These are phyloP conservation scores for Fomitiporia mediterranea DNA, from an alignment of 1,284 basidiomycete species.

Conservation along the genomic window DNA sequence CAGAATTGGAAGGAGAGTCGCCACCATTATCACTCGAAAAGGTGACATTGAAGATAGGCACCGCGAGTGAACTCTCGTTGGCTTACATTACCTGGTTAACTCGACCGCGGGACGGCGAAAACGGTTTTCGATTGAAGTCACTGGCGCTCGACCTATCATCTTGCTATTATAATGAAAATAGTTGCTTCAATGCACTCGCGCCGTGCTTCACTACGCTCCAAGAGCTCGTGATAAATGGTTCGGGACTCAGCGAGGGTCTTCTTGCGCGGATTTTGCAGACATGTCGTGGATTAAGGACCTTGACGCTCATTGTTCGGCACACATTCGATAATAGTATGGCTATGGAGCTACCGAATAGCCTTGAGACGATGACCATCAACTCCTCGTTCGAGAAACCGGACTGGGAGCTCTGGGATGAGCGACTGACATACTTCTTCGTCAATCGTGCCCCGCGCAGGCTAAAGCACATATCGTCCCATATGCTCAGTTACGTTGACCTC, in stretches of 20 bases:
- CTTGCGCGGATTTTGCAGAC: slow-evolving; percentile 5
- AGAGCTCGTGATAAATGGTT: slow-evolving; percentile 9
- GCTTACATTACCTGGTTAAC: slow-evolving; percentile 16
- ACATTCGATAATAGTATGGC: slow-evolving; percentile 7
- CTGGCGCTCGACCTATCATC: slow-evolving; percentile 15
- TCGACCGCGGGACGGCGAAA: slow-evolving; percentile 6
- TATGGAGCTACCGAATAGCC: slow-evolving; percentile 1
- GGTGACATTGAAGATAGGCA: slow-evolving; percentile 17
- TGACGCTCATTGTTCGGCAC: slow-evolving; percentile 13
- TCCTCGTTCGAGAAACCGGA: slow-evolving; percentile 16
- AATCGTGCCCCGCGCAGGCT: not conserved
- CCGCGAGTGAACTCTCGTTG: slow-evolving; percentile 12
- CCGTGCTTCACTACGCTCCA: slow-evolving; percentile 12
- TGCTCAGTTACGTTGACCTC: not conserved
- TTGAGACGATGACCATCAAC: slow-evolving; percentile 14
- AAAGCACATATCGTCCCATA: not conserved
- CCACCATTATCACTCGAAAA: slow-evolving; percentile 10
- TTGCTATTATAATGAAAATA: slow-evolving; percentile 12
- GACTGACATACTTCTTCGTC: not conserved
- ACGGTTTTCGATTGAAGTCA: slow-evolving; percentile 12
- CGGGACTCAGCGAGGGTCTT: slow-evolving; percentile 15
- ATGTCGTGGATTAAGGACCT: not conserved
- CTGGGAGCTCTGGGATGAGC: slow-evolving; percentile 15
- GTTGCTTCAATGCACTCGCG: slow-evolving; percentile 11
- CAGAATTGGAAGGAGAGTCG: slow-evolving; percentile 6